Conservation (phyloP, 2,329 filamentous ascomycete species). For the Cytospora paraplurivora region DNA sequence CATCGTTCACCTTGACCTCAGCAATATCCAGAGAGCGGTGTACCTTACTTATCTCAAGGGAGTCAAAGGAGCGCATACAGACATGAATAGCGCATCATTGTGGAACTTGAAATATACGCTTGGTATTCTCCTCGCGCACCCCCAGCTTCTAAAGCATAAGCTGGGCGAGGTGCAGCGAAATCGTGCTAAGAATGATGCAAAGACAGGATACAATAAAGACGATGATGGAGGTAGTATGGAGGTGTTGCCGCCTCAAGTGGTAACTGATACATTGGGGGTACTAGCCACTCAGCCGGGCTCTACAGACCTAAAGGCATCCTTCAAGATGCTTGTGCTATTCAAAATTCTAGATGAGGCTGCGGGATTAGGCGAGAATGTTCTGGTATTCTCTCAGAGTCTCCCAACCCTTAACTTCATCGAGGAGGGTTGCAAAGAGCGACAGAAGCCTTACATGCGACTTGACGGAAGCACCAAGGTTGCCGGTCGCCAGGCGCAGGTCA, state of each 20-base stretch:
- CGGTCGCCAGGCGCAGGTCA: constrained; percentile 64
- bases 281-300: constrained; percentile 44
- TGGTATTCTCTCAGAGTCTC: constrained; percentile 79
- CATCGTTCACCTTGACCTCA: constrained; percentile 73
- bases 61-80: background rate
- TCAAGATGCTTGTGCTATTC: constrained; percentile 68
- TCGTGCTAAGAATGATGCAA: background rate
- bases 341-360: constrained; percentile 69
- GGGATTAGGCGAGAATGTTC: constrained; percentile 67
- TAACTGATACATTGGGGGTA: constrained; percentile 39
- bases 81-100: constrained; percentile 24
- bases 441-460: constrained; percentile 58
- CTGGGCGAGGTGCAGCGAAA: constrained; percentile 33
- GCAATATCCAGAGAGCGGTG: constrained; percentile 61
- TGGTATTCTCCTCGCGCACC: constrained; percentile 55
- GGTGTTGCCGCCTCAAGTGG: constrained; percentile 36
- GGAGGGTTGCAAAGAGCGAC: constrained; percentile 50
- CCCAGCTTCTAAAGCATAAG: constrained; percentile 48
- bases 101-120: constrained; percentile 48
- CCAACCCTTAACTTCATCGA: constrained; percentile 70
- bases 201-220: background rate
- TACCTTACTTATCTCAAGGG: constrained; percentile 53
- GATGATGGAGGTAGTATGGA: constrained; percentile 26
- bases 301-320: constrained; percentile 57
- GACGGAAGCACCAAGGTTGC: constrained; percentile 64